phyloP scores from a whole-genome alignment of 164 flowering plant genomes.

The Vitis rupestris region DNA sequence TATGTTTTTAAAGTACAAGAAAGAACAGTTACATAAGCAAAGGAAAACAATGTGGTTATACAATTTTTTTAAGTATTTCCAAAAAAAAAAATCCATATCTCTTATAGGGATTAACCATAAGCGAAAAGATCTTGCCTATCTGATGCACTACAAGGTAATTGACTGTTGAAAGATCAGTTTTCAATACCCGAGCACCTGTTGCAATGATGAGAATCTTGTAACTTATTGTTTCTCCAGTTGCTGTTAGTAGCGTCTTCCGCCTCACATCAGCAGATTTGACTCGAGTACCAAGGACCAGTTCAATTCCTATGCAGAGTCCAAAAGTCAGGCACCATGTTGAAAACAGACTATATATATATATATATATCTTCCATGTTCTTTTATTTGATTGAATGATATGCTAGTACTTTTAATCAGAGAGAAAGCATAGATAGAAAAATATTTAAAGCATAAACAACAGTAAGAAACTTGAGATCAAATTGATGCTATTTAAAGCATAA shows the following conservation, averaged over 20 bases:
- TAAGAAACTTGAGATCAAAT: background rate
- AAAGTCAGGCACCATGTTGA: background rate
- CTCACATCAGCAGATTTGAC: slow-evolving; percentile 88
- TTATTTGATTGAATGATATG: no score
- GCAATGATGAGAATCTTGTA: slow-evolving; percentile 86
- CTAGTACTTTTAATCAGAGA: background rate
- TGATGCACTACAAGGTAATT: background rate
- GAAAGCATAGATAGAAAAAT: background rate
- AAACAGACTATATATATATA: background rate
- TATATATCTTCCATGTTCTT: no score
- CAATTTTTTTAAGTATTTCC: no score
- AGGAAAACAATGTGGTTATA: no score
- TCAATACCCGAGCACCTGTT: slow-evolving; percentile 97
- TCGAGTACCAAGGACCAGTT: slow-evolving; percentile 86
- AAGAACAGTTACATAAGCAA: no score
- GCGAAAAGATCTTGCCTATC: background rate
- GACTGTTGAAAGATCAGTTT: slow-evolving; percentile 22
- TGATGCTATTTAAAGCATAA: background rate
- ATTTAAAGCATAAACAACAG: background rate
- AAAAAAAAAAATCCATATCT: no score
- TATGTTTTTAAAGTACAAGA: no score
- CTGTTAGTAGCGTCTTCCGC: slow-evolving; percentile 79
- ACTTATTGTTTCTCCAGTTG: slow-evolving; percentile 91
- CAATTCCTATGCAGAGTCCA: slow-evolving; percentile 55
- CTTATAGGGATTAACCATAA: background rate